Conservation (phyloP, 345 rosid genomes). For the Clarkia xantiana region DNA sequence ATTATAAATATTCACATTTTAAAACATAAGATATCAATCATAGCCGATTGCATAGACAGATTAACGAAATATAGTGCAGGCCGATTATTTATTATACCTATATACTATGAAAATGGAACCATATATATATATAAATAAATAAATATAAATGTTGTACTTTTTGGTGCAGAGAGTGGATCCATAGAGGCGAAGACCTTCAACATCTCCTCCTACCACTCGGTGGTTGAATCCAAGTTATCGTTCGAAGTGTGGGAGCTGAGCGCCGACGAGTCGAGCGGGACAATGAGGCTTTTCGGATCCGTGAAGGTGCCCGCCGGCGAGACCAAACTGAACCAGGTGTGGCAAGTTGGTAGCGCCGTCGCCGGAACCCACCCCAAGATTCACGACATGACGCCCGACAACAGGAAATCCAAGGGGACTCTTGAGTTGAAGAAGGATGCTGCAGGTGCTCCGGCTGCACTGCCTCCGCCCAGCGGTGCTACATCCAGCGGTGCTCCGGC, state of each 20-base stretch:
- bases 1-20: too few relatives aligned
- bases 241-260: slow-evolving; percentile 9
- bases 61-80: too few relatives aligned
- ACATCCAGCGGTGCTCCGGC: neutral
- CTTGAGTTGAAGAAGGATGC: slow-evolving; percentile 19
- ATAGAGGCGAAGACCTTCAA: slow-evolving; percentile 12
- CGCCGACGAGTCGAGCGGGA: slow-evolving; percentile 8
- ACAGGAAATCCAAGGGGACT: slow-evolving; percentile 13
- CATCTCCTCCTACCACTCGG: slow-evolving; percentile 5
- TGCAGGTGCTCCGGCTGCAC: neutral
- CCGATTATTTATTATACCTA: too few relatives aligned
- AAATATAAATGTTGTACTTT: too few relatives aligned
- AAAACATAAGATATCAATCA: too few relatives aligned
- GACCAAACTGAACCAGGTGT: slow-evolving; percentile 48
- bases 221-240: slow-evolving; percentile 5
- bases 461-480: neutral
- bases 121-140: too few relatives aligned
- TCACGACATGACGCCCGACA: slow-evolving; percentile 15
- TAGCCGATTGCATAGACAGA: too few relatives aligned
- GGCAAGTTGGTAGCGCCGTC: slow-evolving; percentile 58
- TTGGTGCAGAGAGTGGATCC: slow-evolving; percentile 3
- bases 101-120: too few relatives aligned
- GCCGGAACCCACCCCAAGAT: slow-evolving; percentile 11
- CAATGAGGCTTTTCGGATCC: slow-evolving; percentile 7
- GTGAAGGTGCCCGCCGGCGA: slow-evolving; percentile 21